phyloP scores from a whole-genome alignment of 2,329 filamentous ascomycete species.

The Capronia epimyces region DNA sequence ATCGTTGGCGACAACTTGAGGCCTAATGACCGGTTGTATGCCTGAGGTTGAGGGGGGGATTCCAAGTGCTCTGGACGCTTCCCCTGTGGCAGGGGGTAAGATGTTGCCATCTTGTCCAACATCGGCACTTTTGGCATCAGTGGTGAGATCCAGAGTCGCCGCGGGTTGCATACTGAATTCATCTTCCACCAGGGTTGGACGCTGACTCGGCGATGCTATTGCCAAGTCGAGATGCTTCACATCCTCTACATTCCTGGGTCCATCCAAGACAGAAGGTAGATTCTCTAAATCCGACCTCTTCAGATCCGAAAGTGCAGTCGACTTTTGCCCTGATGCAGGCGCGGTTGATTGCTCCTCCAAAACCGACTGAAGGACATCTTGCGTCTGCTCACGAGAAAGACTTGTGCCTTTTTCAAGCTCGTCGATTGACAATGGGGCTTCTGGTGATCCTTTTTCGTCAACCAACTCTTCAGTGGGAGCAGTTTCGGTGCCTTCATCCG shows the following conservation, averaged over 20 bases:
- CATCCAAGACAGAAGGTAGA: conserved; percentile 22
- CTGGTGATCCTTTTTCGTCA: conserved; percentile 32
- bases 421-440: conserved; percentile 32
- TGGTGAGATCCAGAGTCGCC: neutral
- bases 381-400: conserved; percentile 57
- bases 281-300: conserved; percentile 20
- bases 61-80: neutral
- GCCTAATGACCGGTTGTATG: neutral
- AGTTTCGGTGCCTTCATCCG: conserved; percentile 59
- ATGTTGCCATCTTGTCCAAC: neutral
- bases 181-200: conserved; percentile 1
- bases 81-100: neutral
- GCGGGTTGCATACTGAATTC: conserved; percentile 1
- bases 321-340: conserved; percentile 13
- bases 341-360: conserved; percentile 55
- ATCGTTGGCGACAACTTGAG: neutral
- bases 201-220: conserved; percentile 11
- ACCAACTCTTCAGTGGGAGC: conserved; percentile 37
- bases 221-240: conserved; percentile 59
- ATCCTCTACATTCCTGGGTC: conserved; percentile 44
- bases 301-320: conserved; percentile 5
- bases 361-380: conserved; percentile 59
- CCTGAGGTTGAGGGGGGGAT: neutral
- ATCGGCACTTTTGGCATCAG: neutral
- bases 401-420: conserved; percentile 39